A percentile compares a stretch with the other conserved stretches of the same genome.
These are phyloP conservation scores for Akanthomyces lecanii DNA, from an alignment of 2,329 filamentous ascomycete genomes.

Conservation along the genomic window DNA sequence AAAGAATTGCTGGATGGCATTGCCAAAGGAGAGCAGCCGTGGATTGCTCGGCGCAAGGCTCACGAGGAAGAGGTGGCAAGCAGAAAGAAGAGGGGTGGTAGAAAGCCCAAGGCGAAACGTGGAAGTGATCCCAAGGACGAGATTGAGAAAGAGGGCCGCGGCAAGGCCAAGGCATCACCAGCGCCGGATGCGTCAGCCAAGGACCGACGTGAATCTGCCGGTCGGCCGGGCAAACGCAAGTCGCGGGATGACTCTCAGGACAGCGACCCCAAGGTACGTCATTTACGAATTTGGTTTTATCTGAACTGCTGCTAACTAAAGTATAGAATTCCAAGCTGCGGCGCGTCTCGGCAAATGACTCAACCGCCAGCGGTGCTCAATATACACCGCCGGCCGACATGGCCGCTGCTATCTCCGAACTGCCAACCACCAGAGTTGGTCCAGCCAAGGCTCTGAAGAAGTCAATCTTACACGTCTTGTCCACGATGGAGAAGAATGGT, in stretches of 20 bases:
- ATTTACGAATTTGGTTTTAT: background rate
- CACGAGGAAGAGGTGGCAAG: constrained; percentile 59
- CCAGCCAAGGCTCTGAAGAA: constrained; percentile 68
- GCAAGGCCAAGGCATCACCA: constrained; percentile 26
- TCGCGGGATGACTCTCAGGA: constrained; percentile 53
- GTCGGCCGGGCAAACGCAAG: constrained; percentile 50
- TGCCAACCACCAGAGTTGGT: constrained; percentile 61
- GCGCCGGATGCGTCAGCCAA: constrained; percentile 38
- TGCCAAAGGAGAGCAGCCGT: constrained; percentile 75
- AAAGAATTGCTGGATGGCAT: constrained; percentile 75
- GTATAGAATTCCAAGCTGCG: constrained; percentile 42
- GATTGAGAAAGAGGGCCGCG: constrained; percentile 38
- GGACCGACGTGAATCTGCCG: constrained; percentile 36
- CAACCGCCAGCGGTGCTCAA: constrained; percentile 32
- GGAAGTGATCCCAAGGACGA: constrained; percentile 64
- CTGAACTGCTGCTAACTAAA: background rate
- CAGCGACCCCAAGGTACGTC: constrained; percentile 44
- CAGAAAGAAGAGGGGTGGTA: constrained; percentile 54
- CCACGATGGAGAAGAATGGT: constrained; percentile 61
- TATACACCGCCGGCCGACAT: constrained; percentile 52
- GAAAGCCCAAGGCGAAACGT: constrained; percentile 61
- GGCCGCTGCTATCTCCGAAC: constrained; percentile 46
- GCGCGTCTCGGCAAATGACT: constrained; percentile 50
- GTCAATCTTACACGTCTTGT: constrained; percentile 62
- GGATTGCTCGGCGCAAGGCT: constrained; percentile 65